Conservation (phyloP, 2,329 filamentous ascomycete genomes). For the Scedosporium boydii region DNA sequence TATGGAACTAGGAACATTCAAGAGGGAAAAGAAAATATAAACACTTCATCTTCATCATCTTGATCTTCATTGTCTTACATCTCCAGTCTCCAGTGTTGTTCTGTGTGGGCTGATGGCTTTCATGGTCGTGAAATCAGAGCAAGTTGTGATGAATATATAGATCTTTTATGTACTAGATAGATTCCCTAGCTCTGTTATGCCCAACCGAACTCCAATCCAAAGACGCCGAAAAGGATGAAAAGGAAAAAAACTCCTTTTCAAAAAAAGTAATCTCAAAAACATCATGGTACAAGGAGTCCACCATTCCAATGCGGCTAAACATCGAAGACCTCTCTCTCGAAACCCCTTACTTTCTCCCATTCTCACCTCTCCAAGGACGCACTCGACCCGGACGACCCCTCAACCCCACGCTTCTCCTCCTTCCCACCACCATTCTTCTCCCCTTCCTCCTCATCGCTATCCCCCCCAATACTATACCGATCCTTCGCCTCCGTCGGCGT, state of each 20-base stretch:
- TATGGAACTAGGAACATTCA: neutral
- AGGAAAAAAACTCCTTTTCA: neutral
- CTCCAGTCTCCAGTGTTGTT: too few species aligned
- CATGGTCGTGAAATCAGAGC: neutral
- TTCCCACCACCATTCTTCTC: neutral
- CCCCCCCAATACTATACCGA: slow-evolving; percentile 48
- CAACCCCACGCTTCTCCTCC: neutral
- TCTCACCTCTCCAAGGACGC: neutral
- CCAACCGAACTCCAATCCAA: neutral
- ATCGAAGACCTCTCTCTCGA: neutral
- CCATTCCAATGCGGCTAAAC: too few species aligned
- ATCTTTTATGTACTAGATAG: neutral
- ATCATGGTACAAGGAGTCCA: neutral
- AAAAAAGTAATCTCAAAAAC: neutral
- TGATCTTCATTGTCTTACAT: neutral
- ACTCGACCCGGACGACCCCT: neutral
- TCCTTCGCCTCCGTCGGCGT: slow-evolving; percentile 35
- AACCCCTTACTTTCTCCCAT: neutral
- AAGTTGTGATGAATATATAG: neutral
- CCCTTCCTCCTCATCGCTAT: slow-evolving; percentile 42
- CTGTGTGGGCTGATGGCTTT: too few species aligned
- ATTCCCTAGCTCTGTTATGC: neutral
- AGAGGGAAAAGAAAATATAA: neutral
- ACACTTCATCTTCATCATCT: neutral
- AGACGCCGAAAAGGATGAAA: neutral